A percentile compares a stretch with the other conserved stretches of the same genome.
Conservation (phyloP, 495 filamentous ascomycete species). For the Xylona heveae region DNA sequence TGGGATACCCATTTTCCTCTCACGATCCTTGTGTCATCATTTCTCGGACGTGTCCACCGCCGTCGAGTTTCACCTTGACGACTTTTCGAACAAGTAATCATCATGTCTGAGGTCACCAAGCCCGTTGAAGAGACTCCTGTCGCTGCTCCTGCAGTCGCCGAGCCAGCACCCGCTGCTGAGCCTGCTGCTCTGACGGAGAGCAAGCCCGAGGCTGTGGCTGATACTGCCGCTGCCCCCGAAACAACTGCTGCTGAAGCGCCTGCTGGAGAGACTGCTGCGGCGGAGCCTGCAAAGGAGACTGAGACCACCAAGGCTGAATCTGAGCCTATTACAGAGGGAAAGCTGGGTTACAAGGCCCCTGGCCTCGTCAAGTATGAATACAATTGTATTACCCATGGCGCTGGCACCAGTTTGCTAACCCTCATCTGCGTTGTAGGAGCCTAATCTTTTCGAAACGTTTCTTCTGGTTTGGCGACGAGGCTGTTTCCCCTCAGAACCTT, state of each 20-base stretch:
- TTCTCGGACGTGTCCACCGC: too few relatives aligned
- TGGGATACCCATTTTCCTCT: too few relatives aligned
- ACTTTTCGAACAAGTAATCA: too few relatives aligned
- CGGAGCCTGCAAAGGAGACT: not conserved
- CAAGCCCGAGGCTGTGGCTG: not conserved
- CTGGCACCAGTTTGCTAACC: constrained; percentile 10
- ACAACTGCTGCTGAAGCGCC: not conserved
- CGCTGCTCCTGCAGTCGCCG: constrained; percentile 2
- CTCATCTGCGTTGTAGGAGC: constrained; percentile 20
- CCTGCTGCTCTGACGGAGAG: too few relatives aligned
- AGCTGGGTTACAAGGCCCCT: constrained; percentile 44
- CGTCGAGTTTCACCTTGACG: too few relatives aligned
- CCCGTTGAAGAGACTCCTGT: constrained; percentile 17
- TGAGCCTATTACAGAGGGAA: constrained; percentile 9
- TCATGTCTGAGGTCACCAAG: constrained; percentile 31
- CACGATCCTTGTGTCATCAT: too few relatives aligned
- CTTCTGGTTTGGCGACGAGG: constrained; percentile 84
- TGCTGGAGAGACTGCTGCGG: not conserved
- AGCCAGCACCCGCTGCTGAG: not conserved
- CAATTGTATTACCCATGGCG: not conserved
- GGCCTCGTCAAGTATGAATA: constrained; percentile 77
- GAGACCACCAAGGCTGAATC: not conserved
- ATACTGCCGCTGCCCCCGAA: not conserved
- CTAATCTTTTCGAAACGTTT: constrained; percentile 52
- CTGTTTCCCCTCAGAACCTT: constrained; percentile 55